Evolutionary conservation across 1,139 yeast species (phyloP).

Genomic region (Protomyces inouyei): DNA sequence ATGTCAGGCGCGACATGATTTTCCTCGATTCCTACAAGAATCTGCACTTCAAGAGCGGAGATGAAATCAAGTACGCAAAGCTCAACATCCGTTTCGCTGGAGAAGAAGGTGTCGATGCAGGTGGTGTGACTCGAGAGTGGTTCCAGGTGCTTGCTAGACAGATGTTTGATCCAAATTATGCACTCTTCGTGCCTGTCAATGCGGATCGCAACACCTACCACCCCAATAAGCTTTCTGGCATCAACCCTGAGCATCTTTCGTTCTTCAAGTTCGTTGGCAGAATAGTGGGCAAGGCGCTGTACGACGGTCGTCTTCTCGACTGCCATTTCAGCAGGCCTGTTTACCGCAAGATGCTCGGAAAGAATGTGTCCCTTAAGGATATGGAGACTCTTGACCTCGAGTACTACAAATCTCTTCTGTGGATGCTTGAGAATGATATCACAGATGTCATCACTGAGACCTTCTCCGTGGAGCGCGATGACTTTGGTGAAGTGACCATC

Average conservation of each 20-base stretch:
- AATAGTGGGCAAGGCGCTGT: constrained; percentile 89
- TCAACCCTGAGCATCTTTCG: constrained; percentile 77
- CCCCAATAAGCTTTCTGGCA: constrained; percentile 88
- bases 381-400: constrained; percentile 93
- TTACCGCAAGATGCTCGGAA: constrained; percentile 77
- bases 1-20: constrained; percentile 82
- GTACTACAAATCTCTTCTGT: constrained; percentile 81
- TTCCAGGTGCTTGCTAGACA: constrained; percentile 89
- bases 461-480: constrained; percentile 88
- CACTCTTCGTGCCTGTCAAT: constrained; percentile 85
- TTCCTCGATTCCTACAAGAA: constrained; percentile 86
- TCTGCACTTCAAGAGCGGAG: constrained; percentile 71
- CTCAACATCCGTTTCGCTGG: constrained; percentile 80
- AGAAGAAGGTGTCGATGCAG: constrained; percentile 97
- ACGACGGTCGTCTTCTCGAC: constrained; percentile 79
- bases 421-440: constrained; percentile 95
- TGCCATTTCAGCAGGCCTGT: constrained; percentile 96
- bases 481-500: constrained; percentile 80
- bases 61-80: constrained; percentile 68
- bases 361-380: constrained; percentile 79
- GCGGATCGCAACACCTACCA: constrained; percentile 92
- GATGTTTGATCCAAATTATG: constrained; percentile 95
- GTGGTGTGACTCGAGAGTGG: constrained; percentile 98
- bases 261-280: constrained; percentile 94
- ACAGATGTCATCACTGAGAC: constrained; percentile 97